A percentile compares a stretch with the other conserved stretches of the same genome.
These are phyloP conservation scores for Trichoderma arundinaceum DNA, from an alignment of 2,329 filamentous ascomycete genomes.

Conservation along the genomic window DNA sequence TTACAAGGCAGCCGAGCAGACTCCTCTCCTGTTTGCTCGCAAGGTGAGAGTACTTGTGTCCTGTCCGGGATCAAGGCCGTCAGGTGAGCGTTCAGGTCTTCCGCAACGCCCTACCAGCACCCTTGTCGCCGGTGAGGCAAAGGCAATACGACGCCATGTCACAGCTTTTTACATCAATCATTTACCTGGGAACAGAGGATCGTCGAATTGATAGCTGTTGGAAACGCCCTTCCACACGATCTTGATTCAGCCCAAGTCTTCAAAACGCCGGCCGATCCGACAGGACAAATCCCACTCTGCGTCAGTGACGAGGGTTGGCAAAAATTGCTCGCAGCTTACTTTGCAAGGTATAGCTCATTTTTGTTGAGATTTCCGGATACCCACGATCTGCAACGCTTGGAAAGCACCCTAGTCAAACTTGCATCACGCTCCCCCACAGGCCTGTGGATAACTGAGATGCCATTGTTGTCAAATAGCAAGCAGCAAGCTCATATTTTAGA, in stretches of 20 bases:
- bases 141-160: neutral
- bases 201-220: no score
- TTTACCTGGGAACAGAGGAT: no score
- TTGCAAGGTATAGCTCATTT: neutral
- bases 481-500: no score
- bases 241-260: neutral
- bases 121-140: neutral
- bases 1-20: neutral
- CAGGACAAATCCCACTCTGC: neutral
- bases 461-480: no score
- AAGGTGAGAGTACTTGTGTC: neutral
- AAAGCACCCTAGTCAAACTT: no score
- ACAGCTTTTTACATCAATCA: neutral
- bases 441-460: no score
- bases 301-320: neutral
- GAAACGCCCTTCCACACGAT: neutral
- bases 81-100: constrained; percentile 4
- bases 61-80: neutral
- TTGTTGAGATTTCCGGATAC: no score
- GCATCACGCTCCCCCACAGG: no score
- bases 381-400: no score
- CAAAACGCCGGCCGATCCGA: neutral
- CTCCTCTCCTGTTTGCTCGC: neutral
- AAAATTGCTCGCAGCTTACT: no score
- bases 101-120: neutral